Evolutionary conservation across 1,139 yeast genomes (phyloP).

Genomic region (Yamadazyma atmosphaerica): DNA sequence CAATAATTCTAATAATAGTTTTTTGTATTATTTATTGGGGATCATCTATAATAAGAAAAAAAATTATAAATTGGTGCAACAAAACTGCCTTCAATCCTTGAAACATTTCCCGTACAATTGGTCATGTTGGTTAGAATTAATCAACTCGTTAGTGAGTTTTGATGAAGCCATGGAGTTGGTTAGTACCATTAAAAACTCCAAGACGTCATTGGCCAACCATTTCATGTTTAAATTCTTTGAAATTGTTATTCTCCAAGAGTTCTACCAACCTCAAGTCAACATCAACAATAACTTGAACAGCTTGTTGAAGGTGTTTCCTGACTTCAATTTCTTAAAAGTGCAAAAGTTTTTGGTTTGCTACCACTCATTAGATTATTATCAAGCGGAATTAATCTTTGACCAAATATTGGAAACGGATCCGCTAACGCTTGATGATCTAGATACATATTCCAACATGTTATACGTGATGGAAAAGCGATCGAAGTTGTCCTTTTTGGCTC

Average conservation of each 20-base stretch:
- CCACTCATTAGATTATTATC: slow-evolving; percentile 76
- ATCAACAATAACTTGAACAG: slow-evolving; percentile 45
- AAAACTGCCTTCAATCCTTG: slow-evolving; percentile 57
- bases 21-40: slow-evolving; percentile 70
- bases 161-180: slow-evolving; percentile 61
- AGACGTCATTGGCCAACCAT: slow-evolving; percentile 23
- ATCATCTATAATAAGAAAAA: slow-evolving; percentile 64
- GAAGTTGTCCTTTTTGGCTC: slow-evolving; percentile 84
- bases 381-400: slow-evolving; percentile 80
- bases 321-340: slow-evolving; percentile 69
- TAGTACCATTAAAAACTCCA: slow-evolving; percentile 32
- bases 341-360: slow-evolving; percentile 82
- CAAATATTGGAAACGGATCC: slow-evolving; percentile 77
- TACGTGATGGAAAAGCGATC: slow-evolving; percentile 91
- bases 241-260: slow-evolving; percentile 73
- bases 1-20: slow-evolving; percentile 47
- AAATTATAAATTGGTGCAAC: slow-evolving; percentile 59
- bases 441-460: slow-evolving; percentile 86
- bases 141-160: slow-evolving; percentile 60
- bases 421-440: slow-evolving; percentile 83
- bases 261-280: slow-evolving; percentile 63
- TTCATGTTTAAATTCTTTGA: slow-evolving; percentile 71
- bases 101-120: slow-evolving; percentile 78
- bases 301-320: slow-evolving; percentile 59
- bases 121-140: slow-evolving; percentile 90